These are phyloP conservation scores for Citrus maxima DNA, from an alignment of 345 rosid species.

Conservation along the genomic window DNA sequence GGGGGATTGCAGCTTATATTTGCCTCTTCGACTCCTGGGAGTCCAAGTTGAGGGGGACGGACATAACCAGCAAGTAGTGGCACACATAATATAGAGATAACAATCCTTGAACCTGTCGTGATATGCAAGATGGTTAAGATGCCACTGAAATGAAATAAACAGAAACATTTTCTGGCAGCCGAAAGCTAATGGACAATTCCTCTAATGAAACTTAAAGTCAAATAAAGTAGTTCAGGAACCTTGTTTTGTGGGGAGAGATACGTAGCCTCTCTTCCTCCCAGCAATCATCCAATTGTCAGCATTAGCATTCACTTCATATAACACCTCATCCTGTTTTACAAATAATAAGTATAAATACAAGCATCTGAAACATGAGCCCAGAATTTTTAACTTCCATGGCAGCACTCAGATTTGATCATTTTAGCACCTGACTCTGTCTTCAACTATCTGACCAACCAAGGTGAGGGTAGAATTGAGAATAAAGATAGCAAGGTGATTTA, in stretches of 20 bases:
- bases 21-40: conserved; percentile 63
- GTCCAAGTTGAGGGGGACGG: conserved; percentile 73
- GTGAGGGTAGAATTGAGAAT: neutral
- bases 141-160: neutral
- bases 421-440: neutral
- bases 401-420: neutral
- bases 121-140: neutral
- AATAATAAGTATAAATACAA: neutral
- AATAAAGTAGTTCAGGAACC: conserved; percentile 35
- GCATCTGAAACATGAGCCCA: neutral
- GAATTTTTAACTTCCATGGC: neutral
- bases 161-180: neutral
- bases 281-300: conserved; percentile 94
- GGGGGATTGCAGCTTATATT: conserved; percentile 83
- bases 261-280: conserved; percentile 90
- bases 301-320: conserved; percentile 79
- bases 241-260: conserved; percentile 64
- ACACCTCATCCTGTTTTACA: conserved; percentile 63
- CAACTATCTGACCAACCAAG: neutral
- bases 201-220: neutral
- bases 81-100: conserved; percentile 71
- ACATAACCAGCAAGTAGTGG: conserved; percentile 90
- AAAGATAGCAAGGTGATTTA: neutral
- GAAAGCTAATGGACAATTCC: neutral
- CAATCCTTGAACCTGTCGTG: conserved; percentile 65